Evolutionary conservation across 202 grass and related monocot genomes (phyloP), one percentile per base, ranked within the genome.

Genomic region (Carex sylvatica): DNA sequence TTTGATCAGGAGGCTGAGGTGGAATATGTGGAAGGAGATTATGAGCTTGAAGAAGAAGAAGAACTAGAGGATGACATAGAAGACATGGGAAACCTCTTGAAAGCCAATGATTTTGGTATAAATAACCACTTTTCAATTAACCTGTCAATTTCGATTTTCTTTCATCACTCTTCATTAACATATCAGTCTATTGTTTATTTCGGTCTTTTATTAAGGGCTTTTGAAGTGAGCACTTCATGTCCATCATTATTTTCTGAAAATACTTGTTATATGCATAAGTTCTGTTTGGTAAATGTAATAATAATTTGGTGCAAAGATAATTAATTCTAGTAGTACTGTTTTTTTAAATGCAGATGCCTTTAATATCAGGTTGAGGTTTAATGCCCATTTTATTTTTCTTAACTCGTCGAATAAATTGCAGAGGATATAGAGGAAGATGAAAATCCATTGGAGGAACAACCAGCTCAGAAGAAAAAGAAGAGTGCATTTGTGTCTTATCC

Each of bases 21-120:
- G 36, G 90, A 95, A 74, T 98, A 91, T 90, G 87, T 98, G 18
- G 92, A 98, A 88, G 71, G 71, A 54, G 89, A 86, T 81, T 89
- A 90, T 88, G 90, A 86, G 9, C 74, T 88, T 13, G 87, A 81
- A 80, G 87, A 79, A 23, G 82, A 85, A 70, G 93, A 92, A 82
- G 84, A 77, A 77, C 73, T 77, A 77, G 73, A 86, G 63, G 88
- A 61, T 80, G 90, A 94, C 70, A 92, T 91, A 61, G 95, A 98
- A 88, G 92, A 98, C 54, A 90, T 93, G 30, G 88, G 86, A 74
- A 90, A 83, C 77, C 74, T 90, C 4, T 19, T 72, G 28, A 79
- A 87, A 54, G 87, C 85, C 30, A 83, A 80, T 67, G 16, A 70
- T 65, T 71, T 61, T 82, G 80, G 87, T 86, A 82, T 52, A n/a